A percentile compares a stretch with the other conserved stretches of the same genome.
Evolutionary conservation across 805 yeast genomes (phyloP).

Genomic region (Saccharomyces jurei): DNA sequence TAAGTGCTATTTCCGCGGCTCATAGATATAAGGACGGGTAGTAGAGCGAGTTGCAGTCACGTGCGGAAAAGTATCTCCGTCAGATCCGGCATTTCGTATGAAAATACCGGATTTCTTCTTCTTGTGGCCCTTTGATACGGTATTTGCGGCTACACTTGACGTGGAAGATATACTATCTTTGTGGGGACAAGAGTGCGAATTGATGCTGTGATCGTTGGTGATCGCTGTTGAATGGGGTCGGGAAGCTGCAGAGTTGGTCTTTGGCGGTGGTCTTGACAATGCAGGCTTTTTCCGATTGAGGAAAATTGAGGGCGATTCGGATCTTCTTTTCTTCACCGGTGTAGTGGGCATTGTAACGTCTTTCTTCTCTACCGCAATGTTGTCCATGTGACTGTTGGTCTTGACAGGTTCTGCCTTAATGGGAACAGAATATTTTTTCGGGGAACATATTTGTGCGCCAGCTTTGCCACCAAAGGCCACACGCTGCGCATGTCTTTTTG

Average conservation of each 20-base stretch:
- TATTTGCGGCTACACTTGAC: background rate
- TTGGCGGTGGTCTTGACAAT: background rate
- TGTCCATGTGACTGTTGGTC: background rate
- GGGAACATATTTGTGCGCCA: slow-evolving; percentile 9
- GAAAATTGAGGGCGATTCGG: slow-evolving; percentile 16
- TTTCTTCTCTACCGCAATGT: background rate
- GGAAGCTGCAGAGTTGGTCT: background rate
- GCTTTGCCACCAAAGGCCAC: slow-evolving; percentile 30
- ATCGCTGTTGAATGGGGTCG: background rate
- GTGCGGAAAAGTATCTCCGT: background rate
- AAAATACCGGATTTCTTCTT: slow-evolving; percentile 20
- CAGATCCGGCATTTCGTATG: slow-evolving; percentile 1
- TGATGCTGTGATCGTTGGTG: background rate
- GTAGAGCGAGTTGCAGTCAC: background rate
- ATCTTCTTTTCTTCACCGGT: slow-evolving; percentile 8
- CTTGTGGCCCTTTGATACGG: slow-evolving; percentile 1
- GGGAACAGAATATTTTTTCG: background rate
- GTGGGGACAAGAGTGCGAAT: background rate
- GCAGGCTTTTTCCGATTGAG: slow-evolving; percentile 13
- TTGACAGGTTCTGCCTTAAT: background rate
- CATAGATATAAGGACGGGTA: background rate
- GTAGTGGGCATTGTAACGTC: background rate
- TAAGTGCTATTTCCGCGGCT: background rate
- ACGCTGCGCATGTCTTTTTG: slow-evolving; percentile 14
- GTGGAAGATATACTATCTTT: background rate